A percentile compares a stretch with the other conserved stretches of the same genome.
Conservation (phyloP, 495 filamentous ascomycete genomes). For the Talaromyces liani region DNA sequence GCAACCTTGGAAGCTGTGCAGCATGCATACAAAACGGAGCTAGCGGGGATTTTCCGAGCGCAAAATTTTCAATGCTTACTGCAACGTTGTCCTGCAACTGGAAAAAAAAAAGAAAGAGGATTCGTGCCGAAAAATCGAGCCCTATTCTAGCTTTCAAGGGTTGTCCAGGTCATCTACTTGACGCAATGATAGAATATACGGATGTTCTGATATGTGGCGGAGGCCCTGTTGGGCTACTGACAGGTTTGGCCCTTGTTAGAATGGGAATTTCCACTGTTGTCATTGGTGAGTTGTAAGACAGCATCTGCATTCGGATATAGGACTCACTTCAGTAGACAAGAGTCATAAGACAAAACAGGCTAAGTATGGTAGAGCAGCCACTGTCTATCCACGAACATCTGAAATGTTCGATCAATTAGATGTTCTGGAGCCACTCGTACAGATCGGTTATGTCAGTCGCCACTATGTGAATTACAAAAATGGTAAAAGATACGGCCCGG, state of each 20-base stretch:
- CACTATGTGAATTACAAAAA: neutral
- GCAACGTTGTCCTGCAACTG: neutral
- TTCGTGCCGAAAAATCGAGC: neutral
- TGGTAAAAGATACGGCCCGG: neutral
- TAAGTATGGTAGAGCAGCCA: neutral
- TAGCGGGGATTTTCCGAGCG: neutral
- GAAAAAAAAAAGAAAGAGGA: neutral
- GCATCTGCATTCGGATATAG: neutral
- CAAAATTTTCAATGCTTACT: neutral
- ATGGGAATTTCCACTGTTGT: neutral
- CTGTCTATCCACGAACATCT: neutral
- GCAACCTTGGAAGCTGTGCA: neutral
- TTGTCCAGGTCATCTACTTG: neutral
- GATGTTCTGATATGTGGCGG: neutral
- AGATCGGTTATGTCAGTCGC: neutral
- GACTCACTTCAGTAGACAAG: neutral
- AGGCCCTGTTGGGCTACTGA: neutral
- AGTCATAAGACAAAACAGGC: neutral
- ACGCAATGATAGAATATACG: neutral
- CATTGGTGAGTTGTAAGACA: neutral
- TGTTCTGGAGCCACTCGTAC: neutral
- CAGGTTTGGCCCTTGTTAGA: neutral
- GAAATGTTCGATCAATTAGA: neutral
- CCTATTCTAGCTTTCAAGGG: neutral
- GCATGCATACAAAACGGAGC: neutral